Base-by-base conservation (phyloP, 177 flowering plant species). In the Tripterygium wilfordii region DNA sequence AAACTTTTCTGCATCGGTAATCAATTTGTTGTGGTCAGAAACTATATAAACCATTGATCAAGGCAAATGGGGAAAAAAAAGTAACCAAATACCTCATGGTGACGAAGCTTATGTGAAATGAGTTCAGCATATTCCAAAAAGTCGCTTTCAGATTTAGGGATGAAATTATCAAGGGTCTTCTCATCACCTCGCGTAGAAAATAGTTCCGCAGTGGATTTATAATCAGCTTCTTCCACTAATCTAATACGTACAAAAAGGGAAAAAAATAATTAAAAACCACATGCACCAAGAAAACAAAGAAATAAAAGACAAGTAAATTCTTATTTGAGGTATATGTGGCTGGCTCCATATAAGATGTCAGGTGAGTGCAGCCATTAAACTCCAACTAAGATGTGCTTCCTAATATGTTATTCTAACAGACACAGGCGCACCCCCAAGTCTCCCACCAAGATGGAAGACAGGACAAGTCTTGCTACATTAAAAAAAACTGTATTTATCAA, bases 221-320 rank as follows among this genome's bases (percentile, higher is more conserved):
- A 92, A 65, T 92, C 96, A 21, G 91, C 88, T 76, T 92, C 98
- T 75, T 92, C 98, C 31, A 85, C 82, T 30, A 91, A 82, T 71
- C 98, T 91, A 71, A 5, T 1, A 59, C 6, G 5, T 1, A 59
- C 6, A 16, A 8, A 40, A 26, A 23, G 4, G 13, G 1, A 23
- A 21, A 20, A 20, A 3, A 20, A 5, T 5, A 20, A 20, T 6
- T 4, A 14, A 41, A 4, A 5, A 21, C 27, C 15, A 20, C 26
- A 20, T 9, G 2, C 44, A 3, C 20, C 4, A 19, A 38, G 7
- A 16, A 16, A 20, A 20, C 4, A 5, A 20, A 3, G n/a, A 12
- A 27, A 20, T 20, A 41, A 3, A 41, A 41, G 26, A 20, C 20
- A n/a, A n/a, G n/a, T n/a, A n/a, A n/a, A n/a, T n/a, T n/a, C n/a